Base-by-base conservation (phyloP, 352 stramenopile genomes). In the Globisporangium irregulare region DNA sequence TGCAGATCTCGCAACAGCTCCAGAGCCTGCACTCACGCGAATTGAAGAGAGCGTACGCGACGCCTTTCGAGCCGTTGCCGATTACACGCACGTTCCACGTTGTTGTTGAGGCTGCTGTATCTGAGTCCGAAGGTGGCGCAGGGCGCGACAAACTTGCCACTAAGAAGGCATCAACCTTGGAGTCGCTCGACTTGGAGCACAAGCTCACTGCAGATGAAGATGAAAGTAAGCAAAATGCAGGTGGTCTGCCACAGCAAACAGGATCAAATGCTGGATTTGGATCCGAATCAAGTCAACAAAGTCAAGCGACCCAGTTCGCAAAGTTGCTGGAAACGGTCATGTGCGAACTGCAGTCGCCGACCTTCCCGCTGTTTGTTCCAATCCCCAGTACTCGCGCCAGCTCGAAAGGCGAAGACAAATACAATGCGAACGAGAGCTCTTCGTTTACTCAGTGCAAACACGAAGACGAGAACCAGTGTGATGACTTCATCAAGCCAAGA, bases 321-420 rank as follows among this genome's bases (percentile, higher is more conserved):
- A 67, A 74, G 1, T 48, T 91, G 12, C 75, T 85, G 27, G 82
- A 92, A 64, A 62, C 65, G 5, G 59, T 76, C 5, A 68, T 80
- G 43, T 73, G 63, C 6, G 85, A 91, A 55, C 68, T 90, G 15
- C 86, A 94, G 61, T 94, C 84, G 3, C 77, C 80, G 34, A 18
- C 10, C 1, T 82, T 91, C 29, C 84, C 86, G 3, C 69, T 94
- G 0, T 85, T 94, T 54, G 61, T 75, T 7, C 84, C 82, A 27
- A 22, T 61, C 0, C 0, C 14, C 5, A 24, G 6, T 22, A 38
- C 12, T 18, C 18, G 3, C 15, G 5, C 3, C 4, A 14, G 6
- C 18, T 14, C 4, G 25, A 20, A 22, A 59, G 24, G 36, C 36
- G 2, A 50, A n/a, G 43, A 8, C n/a, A 10, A 41, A 25, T 4